Evolutionary conservation across 352 stramenopile genomes (phyloP).

Genomic region (Globisporangium nunn): DNA sequence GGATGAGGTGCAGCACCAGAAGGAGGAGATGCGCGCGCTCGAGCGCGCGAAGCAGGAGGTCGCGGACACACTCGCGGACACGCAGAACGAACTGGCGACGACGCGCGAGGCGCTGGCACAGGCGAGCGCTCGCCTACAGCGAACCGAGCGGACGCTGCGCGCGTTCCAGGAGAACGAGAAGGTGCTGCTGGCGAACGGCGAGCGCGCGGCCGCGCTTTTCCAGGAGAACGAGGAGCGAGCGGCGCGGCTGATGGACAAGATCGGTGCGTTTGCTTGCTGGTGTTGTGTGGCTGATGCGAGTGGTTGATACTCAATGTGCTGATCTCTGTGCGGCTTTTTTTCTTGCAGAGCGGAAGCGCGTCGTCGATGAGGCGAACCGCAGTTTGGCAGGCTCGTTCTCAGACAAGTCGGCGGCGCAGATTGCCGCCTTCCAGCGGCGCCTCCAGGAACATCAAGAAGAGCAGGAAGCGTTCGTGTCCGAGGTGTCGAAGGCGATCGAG

Average conservation of each 20-base stretch:
- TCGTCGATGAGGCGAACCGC: constrained; percentile 40
- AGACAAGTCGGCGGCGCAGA: constrained; percentile 30
- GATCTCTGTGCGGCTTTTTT: not conserved
- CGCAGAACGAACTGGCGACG: constrained; percentile 24
- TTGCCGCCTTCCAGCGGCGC: constrained; percentile 36
- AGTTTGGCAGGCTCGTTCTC: constrained; percentile 36
- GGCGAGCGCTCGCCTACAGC: constrained; percentile 22
- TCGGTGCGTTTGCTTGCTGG: constrained; percentile 20
- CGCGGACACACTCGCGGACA: constrained; percentile 27
- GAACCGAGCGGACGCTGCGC: not conserved
- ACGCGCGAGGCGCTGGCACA: constrained; percentile 19
- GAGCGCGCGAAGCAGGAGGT: constrained; percentile 38
- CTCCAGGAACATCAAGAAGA: constrained; percentile 41
- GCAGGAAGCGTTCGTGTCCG: constrained; percentile 37
- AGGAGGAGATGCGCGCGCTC: constrained; percentile 36
- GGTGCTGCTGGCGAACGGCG: constrained; percentile 43
- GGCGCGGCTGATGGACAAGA: constrained; percentile 42
- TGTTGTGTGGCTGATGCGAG: not conserved
- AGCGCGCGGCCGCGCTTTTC: constrained; percentile 43
- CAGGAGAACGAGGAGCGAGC: constrained; percentile 44
- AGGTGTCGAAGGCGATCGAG: constrained; percentile 32
- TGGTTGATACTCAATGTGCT: not conserved
- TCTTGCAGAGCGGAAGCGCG: constrained; percentile 33
- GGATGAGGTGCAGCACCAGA: constrained; percentile 46
- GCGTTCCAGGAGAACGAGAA: constrained; percentile 53